Conservation (phyloP, 139 green algal genomes). For the Parachlorella kessleri region DNA sequence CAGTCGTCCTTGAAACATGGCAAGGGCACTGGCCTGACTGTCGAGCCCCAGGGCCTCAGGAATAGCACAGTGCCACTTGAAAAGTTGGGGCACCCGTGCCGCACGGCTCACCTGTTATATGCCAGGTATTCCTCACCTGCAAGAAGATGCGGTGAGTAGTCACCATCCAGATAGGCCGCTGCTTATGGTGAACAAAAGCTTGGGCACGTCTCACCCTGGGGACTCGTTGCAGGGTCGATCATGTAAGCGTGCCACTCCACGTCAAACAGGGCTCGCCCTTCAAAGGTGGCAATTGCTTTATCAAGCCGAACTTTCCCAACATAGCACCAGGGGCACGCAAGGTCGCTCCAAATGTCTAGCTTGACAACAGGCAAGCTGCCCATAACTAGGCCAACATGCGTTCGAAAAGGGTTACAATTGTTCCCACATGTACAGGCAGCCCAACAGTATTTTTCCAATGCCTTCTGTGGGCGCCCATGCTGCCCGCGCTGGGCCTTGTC, state of each 20-base stretch:
- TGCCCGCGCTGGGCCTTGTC: too few relatives aligned
- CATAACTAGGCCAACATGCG: too few relatives aligned
- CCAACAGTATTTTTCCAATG: too few relatives aligned
- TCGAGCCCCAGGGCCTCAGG: too few relatives aligned
- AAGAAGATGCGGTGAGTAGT: neutral
- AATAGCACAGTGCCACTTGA: too few relatives aligned
- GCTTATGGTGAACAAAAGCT: neutral
- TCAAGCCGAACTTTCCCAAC: neutral
- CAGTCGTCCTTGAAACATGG: too few relatives aligned
- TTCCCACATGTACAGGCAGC: too few relatives aligned
- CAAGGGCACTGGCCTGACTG: too few relatives aligned
- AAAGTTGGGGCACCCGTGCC: too few relatives aligned
- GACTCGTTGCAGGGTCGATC: neutral
- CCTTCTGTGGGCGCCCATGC: too few relatives aligned
- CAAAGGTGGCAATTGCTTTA: neutral
- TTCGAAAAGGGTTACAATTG: too few relatives aligned
- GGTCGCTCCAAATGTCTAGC: neutral
- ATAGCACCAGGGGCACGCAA: neutral
- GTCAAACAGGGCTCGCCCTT: neutral
- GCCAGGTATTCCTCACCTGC: neutral
- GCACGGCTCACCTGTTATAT: neutral
- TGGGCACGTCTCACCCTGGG: neutral
- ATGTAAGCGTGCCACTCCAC: neutral
- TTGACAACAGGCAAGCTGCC: too few relatives aligned
- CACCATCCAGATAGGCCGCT: neutral